Evolutionary conservation across 148 eudicot species (phyloP), one percentile per base, ranked within the genome.

Genomic region (Rhododendron vialii): DNA sequence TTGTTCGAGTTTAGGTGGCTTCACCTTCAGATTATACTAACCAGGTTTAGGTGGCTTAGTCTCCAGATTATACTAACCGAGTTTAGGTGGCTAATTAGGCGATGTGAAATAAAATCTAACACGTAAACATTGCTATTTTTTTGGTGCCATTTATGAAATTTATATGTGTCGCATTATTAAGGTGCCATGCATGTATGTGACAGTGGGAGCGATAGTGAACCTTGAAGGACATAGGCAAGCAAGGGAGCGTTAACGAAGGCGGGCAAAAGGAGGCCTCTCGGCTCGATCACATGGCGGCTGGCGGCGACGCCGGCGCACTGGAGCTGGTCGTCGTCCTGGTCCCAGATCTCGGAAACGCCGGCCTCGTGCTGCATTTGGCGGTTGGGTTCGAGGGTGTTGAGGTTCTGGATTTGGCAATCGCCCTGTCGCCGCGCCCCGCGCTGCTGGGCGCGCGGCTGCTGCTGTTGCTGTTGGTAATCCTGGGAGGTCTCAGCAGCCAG

Each of bases 341-440:
- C 78, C 85, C 61, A 83, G 3, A 65, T 14, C 1, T 83, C 78
- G 8, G 61, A n/a, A 30, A 38, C 57, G 4, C 77, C 38, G 12
- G 85, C 85, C 35, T 83, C 85, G 20, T 83, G 85, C 78, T 83
- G 78, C 0, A 67, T 67, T 8, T 69, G 78, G 13, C 78, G 78
- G 22, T 2, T 24, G 11, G 77, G 85, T 43, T 83, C 78, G 8
- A 83, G 85, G 7, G 85, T 36, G 12, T 15, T 43, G 24, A 83
- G 77, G 26, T 83, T 65, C 20, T 83, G 85, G 50, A 82, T 7
- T 1, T 30, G 84, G 74, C 84, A 82, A n/a, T 82, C 84, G 74
- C n/a, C 45, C 50, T 47, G 50, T 47, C 50, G 50, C 50, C 50
- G 50, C 2, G 12, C 2, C 50, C 50, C 3, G 11, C 50, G 12